Evolutionary conservation across 202 grass and related monocot species (phyloP).

Genomic region (Zoysia matrella): DNA sequence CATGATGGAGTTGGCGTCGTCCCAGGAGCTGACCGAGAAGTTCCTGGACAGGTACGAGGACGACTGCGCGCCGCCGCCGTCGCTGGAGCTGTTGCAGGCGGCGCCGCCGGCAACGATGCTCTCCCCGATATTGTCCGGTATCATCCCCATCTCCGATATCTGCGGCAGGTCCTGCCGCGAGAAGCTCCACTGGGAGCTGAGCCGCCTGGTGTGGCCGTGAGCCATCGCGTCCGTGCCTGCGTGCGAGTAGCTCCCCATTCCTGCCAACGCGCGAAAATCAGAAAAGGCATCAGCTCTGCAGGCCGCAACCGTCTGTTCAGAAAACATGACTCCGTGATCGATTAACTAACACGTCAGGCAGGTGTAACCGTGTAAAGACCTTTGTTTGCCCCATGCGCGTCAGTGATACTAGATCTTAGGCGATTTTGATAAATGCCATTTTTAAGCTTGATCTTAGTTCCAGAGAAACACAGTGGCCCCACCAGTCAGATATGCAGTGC

Average conservation of each 20-base stretch:
- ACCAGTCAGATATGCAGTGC: neutral
- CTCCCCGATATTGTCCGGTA: conserved; percentile 66
- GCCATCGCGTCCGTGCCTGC: conserved; percentile 44
- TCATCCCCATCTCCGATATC: conserved; percentile 75
- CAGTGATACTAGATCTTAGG: neutral
- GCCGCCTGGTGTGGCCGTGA: conserved; percentile 60
- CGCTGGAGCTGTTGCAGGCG: conserved; percentile 51
- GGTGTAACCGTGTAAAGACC: neutral
- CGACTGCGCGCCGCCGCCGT: conserved; percentile 38
- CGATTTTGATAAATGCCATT: neutral
- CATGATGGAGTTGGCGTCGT: conserved; percentile 76
- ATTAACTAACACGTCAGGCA: neutral
- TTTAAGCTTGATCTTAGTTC: neutral
- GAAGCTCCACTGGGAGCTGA: conserved; percentile 87
- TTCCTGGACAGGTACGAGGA: conserved; percentile 61
- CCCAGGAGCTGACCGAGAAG: conserved; percentile 81
- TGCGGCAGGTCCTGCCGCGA: conserved; percentile 85
- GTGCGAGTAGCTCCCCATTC: conserved; percentile 66
- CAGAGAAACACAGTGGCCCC: neutral
- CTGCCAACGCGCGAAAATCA: conserved; percentile 33
- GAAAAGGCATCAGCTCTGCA: neutral
- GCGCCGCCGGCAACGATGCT: conserved; percentile 42
- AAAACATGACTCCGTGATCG: neutral
- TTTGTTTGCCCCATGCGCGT: too few relatives aligned
- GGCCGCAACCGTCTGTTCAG: neutral